Evolutionary conservation across 2,329 filamentous ascomycete species (phyloP), one percentile per base, ranked within the genome.

Genomic region (Neobulgaria alba): DNA sequence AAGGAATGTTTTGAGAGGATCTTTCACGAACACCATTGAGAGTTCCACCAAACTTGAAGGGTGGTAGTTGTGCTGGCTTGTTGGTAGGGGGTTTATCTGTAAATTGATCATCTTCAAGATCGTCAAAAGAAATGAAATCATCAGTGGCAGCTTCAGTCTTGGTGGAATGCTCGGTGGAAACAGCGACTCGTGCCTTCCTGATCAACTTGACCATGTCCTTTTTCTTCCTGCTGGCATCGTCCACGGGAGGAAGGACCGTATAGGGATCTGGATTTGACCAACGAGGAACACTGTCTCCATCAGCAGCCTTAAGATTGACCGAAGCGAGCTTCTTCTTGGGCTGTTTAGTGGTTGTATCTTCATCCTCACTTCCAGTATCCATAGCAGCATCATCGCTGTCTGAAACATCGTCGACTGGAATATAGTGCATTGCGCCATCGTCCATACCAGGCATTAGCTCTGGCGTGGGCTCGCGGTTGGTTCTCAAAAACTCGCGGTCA

Each of bases 181-280:
- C 64, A 29, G 80, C 75, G 23, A 88, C 69, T 35, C 89, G 85
- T 2, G 89, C 86, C 58, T 95, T 95, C 52, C 89, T 81, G 52
- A 96, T 95, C 46, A 95, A 64, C 56, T 93, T 85, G 26, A 96
- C 85, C 29, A 95, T 82, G 51, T 95, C 88, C 51, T 79, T 81
- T 62, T 82, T 87, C 63, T 92, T 93, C 15, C 75, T 73, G 29
- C 75, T 71, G 4, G 68, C 70, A 40, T 88, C 82, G 49, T 89
- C 83, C 0, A 80, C 76, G 5, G 87, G 88, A 7, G 90, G 90
- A 8, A 95, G 68, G 2, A 78, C 84, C 4, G 86, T 94, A 62
- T 96, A 95, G 0, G 89, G 88, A 59, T 96, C 90, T 3, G 90
- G 89, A 53, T 96, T 96, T 3, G 88, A 95, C 90, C 90, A 96